These are phyloP conservation scores for Rhododendron kiyosumense DNA, from an alignment of 148 eudicot species.

Conservation along the genomic window DNA sequence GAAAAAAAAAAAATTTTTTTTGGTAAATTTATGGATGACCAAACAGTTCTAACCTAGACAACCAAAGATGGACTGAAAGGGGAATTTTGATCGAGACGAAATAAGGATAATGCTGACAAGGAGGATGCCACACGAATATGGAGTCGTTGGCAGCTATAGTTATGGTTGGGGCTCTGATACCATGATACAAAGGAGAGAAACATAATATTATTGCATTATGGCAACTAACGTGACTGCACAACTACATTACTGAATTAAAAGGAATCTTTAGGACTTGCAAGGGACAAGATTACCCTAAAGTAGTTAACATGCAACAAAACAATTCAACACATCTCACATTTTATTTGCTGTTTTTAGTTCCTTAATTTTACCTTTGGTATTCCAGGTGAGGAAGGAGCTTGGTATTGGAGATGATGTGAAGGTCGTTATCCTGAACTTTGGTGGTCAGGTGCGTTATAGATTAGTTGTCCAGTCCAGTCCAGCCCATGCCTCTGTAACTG, in stretches of 20 bases:
- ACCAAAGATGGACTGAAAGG: not conserved
- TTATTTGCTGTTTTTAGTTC: not conserved
- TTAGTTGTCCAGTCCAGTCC: not conserved
- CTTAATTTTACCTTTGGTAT: slow-evolving; percentile 4
- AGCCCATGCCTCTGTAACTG: not conserved
- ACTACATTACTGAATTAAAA: not conserved
- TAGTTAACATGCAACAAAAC: not conserved
- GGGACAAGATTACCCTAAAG: not conserved
- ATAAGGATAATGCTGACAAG: not conserved
- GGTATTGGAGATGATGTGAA: slow-evolving; percentile 69
- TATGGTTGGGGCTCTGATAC: not conserved
- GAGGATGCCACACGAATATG: not conserved
- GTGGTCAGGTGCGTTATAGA: slow-evolving; percentile 70
- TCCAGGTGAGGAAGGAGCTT: slow-evolving; percentile 75
- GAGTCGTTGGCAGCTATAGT: not conserved
- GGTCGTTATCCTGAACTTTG: slow-evolving; percentile 87
- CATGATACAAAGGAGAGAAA: not conserved
- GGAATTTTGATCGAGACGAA: not conserved
- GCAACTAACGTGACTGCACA: not conserved
- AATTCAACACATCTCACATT: not conserved
- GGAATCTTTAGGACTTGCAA: not conserved
- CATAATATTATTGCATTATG: not conserved
- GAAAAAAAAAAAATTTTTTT: too few relatives aligned
- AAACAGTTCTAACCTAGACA: not conserved
- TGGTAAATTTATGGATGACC: too few relatives aligned